Conservation (phyloP, 805 yeast species). For the Maudiozyma barnettii region DNA sequence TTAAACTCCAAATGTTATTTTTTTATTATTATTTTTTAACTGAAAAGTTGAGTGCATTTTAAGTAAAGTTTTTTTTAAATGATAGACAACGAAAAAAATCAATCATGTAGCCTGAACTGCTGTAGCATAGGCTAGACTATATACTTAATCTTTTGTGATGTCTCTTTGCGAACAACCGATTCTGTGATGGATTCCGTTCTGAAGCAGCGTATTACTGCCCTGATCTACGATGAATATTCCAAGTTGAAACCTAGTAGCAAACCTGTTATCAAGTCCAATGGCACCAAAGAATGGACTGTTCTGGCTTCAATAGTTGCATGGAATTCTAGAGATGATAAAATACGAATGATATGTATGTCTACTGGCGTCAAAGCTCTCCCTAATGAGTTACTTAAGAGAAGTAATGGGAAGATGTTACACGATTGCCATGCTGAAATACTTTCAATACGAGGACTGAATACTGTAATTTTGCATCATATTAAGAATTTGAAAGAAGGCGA, state of each 20-base stretch:
- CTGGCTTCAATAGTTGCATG: slow-evolving; percentile 59
- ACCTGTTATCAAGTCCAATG: slow-evolving; percentile 55
- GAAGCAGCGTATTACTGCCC: not conserved
- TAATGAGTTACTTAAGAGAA: slow-evolving; percentile 33
- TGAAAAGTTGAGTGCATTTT: too few species aligned
- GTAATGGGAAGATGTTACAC: slow-evolving; percentile 59
- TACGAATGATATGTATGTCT: slow-evolving; percentile 41
- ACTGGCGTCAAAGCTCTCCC: slow-evolving; percentile 84
- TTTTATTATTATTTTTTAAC: too few species aligned
- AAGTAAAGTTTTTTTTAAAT: too few species aligned
- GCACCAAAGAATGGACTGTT: slow-evolving; percentile 73
- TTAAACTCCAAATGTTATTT: too few species aligned
- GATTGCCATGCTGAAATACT: slow-evolving; percentile 89
- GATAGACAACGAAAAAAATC: too few species aligned
- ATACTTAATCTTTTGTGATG: too few species aligned
- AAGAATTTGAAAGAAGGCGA: slow-evolving; percentile 6
- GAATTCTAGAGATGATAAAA: slow-evolving; percentile 12
- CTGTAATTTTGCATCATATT: slow-evolving; percentile 44
- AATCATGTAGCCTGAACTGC: too few species aligned
- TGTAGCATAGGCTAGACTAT: too few species aligned
- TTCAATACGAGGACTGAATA: slow-evolving; percentile 60
- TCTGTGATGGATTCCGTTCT: not conserved
- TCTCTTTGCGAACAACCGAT: too few species aligned
- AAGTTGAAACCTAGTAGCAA: slow-evolving; percentile 37
- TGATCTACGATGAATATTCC: slow-evolving; percentile 23